Evolutionary conservation across 352 stramenopile species (phyloP).

Genomic region (Globisporangium rhizosaccharum): DNA sequence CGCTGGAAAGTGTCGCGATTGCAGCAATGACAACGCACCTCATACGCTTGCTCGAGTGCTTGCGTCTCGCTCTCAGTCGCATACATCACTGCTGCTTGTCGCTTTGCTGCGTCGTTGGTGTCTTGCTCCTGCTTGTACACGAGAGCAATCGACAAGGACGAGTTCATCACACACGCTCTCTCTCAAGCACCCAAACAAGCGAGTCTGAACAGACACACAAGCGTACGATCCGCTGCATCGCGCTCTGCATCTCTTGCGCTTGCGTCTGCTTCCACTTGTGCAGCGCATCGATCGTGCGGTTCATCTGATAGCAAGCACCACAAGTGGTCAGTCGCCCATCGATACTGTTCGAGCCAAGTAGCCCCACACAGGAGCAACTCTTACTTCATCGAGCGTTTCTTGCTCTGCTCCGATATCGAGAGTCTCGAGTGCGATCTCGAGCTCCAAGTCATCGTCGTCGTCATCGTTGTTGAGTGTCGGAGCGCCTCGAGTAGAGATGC

Average conservation of each 20-base stretch:
- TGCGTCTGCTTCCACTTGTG: conserved; percentile 32
- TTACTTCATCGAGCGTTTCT: conserved; percentile 37
- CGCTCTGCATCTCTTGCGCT: conserved; percentile 19
- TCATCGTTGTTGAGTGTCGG: conserved; percentile 8
- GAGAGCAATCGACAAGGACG: not conserved
- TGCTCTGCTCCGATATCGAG: conserved; percentile 23
- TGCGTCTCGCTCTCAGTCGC: not conserved
- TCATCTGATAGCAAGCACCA: conserved; percentile 29
- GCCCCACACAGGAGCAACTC: not conserved
- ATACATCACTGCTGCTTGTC: not conserved
- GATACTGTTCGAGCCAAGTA: not conserved
- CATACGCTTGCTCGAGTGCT: conserved; percentile 6
- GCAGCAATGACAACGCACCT: not conserved
- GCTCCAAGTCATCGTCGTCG: conserved; percentile 33
- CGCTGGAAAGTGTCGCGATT: not conserved
- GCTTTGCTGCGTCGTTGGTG: not conserved
- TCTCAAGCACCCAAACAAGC: not conserved
- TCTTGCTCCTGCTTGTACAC: conserved; percentile 3
- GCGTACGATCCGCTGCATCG: conserved; percentile 26
- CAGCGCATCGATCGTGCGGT: conserved; percentile 32
- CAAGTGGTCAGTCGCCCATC: not conserved
- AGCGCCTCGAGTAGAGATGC: conserved; percentile 3
- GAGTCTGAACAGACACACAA: too few species aligned
- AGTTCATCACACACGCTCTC: not conserved
- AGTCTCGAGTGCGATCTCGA: conserved; percentile 29